Evolutionary conservation across 1,284 basidiomycete genomes (phyloP), one percentile per base, ranked within the genome.

Genomic region (Gymnopus androsaceus): DNA sequence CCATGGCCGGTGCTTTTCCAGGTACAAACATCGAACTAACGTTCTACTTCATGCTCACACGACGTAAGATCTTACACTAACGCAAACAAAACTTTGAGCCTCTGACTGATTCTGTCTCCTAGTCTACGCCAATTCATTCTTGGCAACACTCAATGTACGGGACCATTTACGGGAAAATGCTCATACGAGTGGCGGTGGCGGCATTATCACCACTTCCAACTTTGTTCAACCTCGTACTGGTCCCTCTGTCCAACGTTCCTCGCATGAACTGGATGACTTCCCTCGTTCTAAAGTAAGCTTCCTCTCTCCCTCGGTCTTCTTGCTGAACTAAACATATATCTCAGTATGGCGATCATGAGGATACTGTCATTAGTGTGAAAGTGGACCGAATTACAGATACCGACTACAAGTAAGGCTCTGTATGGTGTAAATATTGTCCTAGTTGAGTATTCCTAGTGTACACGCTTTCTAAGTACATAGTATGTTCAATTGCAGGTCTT

Each of bases 81-180:
- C 15, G n/a, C n/a, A 5, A 19, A 40, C 4, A 42, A 14, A 25
- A 23, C n/a, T 15, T 17, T 42, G 41, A 42, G 25, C 17, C n/a
- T 6, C 8, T 7, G n/a, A 17, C 8, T 15, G 27, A 15, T 17
- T 42, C 4, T 27, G n/a, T 30, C 7, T 23, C 17, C 14, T 27
- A 56, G 55, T 57, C 2, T 57, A 57, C 38, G 27, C 55, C 15
- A 57, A 57, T 28, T 57, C 55, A 7, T 44, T 57, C 17, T 27
- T 57, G 31, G 55, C 49, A 14, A 57, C 55, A 25, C 55, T 57
- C 21, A 57, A 57, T 25, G 55, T 57, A 21, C 40, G 55, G 9
- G 54, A 56, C 25, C 54, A 51, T 40, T n/a, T 56, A 11, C 48
- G 54, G 23, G 54, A 50, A 15, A 5, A 41, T 27, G 17, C 17